Evolutionary conservation across 2,329 filamentous ascomycete species (phyloP), one percentile per base, ranked within the genome.

Genomic region (Claviceps sp.): DNA sequence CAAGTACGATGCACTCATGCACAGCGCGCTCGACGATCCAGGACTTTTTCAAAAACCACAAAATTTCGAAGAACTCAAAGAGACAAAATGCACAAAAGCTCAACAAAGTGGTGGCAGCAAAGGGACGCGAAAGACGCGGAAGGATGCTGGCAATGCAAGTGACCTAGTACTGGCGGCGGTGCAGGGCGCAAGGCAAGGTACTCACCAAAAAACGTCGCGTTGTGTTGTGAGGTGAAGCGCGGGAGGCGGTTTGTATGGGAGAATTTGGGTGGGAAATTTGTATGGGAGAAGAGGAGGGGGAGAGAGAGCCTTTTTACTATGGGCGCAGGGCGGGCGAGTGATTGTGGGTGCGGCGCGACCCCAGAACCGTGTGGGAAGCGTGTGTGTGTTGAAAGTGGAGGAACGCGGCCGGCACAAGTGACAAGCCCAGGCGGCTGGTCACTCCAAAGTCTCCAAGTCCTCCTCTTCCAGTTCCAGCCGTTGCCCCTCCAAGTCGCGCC

Each of bases 221-320:
- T 68, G 67, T 70, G 63, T 69, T 68, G 65, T 65, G 70, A 71
- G 66, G 65, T 66, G 63, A 67, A 66, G 22, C 59, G 65, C 62
- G 67, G 50, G 65, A 58, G 57, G 59, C 50, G 39, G 62, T 70
- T 72, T 75, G 71, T 75, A 72, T 73, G 71, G 68, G 70, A 73
- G 63, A 67, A 67, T 71, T 76, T 75, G 65, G 69, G 68, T 75
- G 73, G 70, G 70, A 73, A 70, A 71, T 74, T 77, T 79, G 77
- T 79, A 78, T 79, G 76, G 73, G 75, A 77, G 71, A 74, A 74
- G 74, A 76, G 72, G 74, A 70, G 65, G 68, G 68, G 40, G 40
- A 43, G 61, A 71, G 71, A 71, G 52, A 71, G 72, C 75, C 75
- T 79, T 81, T 80, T 80, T 79, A 80, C 76, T 78, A 76, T 76